Percentiles rank a stretch among this genome's conserved stretches.
phyloP scores from a whole-genome alignment of 2,329 filamentous ascomycete genomes.

The Diaporthe vexans region DNA sequence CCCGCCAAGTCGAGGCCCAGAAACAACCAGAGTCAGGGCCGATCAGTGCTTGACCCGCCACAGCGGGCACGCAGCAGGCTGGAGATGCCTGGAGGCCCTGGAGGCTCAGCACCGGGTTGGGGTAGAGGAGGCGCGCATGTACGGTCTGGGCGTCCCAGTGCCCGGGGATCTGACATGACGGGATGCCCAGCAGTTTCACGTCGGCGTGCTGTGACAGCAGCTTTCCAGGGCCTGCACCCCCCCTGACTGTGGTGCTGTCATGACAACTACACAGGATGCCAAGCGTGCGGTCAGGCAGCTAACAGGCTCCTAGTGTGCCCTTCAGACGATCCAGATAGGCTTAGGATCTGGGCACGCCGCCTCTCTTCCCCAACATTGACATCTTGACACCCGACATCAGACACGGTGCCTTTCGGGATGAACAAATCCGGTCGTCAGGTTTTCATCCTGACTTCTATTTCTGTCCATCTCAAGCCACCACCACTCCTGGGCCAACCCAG shows the following conservation, averaged over 20 bases:
- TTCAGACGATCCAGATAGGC: constrained; percentile 21
- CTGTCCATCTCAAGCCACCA: neutral
- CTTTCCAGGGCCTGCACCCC: neutral
- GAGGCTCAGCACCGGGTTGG: neutral
- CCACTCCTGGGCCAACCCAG: constrained; percentile 2
- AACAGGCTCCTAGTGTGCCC: constrained; percentile 6
- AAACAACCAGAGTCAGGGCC: constrained; percentile 23
- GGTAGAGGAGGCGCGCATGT: constrained; percentile 1
- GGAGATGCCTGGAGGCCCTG: neutral
- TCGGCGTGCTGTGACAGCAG: constrained; percentile 27
- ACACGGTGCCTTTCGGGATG: constrained; percentile 23
- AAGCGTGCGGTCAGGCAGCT: constrained; percentile 3
- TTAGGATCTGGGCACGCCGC: constrained; percentile 10
- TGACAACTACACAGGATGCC: constrained; percentile 9
- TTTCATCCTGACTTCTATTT: constrained; percentile 30
- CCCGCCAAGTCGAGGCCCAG: constrained; percentile 25
- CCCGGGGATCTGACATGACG: constrained; percentile 24
- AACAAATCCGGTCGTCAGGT: constrained; percentile 30
- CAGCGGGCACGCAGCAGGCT: neutral
- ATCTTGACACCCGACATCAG: constrained; percentile 22
- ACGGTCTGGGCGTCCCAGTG: constrained; percentile 16
- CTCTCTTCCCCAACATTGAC: constrained; percentile 2
- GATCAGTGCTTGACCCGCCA: constrained; percentile 18
- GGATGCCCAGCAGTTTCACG: constrained; percentile 31
- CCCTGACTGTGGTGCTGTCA: neutral